These are phyloP conservation scores for Theileria annulata DNA, from an alignment of 169 alveolate species.

Conservation along the genomic window DNA sequence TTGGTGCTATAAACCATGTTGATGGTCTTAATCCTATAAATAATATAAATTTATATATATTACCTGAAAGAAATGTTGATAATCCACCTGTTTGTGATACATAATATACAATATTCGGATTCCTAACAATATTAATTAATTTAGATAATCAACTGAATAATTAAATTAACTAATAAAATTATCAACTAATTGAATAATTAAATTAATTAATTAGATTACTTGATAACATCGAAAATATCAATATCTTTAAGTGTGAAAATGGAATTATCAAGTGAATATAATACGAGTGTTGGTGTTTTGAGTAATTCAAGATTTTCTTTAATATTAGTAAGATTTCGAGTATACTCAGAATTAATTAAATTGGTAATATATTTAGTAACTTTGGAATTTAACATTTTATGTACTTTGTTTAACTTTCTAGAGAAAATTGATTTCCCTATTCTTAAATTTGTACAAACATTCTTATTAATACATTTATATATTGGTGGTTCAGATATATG, in stretches of 20 bases:
- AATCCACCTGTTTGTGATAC: constrained; percentile 56
- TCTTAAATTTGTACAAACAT: constrained; percentile 36
- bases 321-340: constrained; percentile 35
- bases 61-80: constrained; percentile 63
- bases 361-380: constrained; percentile 26
- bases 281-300: constrained; percentile 44
- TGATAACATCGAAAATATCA: constrained; percentile 59
- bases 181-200: neutral
- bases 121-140: too few species aligned
- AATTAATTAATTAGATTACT: neutral
- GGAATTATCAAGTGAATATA: constrained; percentile 57
- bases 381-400: neutral
- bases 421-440: constrained; percentile 33
- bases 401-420: neutral
- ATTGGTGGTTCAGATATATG: constrained; percentile 38
- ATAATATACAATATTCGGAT: constrained; percentile 63
- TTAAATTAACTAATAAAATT: neutral
- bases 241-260: constrained; percentile 38
- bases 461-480: constrained; percentile 40
- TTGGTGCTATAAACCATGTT: constrained; percentile 53
- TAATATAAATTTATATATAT: neutral
- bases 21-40: constrained; percentile 34
- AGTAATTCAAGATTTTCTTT: constrained; percentile 26
- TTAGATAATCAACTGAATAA: too few species aligned
- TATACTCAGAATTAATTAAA: constrained; percentile 51